Conservation (phyloP, 2,329 filamentous ascomycete genomes). For the Botrytis deweyae region DNA sequence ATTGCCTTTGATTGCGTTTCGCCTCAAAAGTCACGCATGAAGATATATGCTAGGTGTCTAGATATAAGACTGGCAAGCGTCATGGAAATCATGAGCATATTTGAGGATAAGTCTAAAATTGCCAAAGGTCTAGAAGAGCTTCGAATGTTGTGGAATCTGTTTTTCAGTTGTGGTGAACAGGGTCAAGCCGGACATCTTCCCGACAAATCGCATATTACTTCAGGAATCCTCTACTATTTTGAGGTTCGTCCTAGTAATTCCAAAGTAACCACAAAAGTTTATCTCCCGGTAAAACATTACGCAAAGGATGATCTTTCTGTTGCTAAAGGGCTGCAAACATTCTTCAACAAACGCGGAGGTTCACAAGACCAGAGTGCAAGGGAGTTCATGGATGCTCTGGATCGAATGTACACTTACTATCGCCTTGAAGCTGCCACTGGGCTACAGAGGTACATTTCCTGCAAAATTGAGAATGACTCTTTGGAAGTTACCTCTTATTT, state of each 20-base stretch:
- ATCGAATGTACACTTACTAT: neutral
- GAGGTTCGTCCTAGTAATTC: neutral
- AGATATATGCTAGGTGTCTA: neutral
- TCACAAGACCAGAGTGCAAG: neutral
- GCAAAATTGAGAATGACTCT: conserved; percentile 7
- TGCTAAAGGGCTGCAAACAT: neutral
- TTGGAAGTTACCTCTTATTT: neutral
- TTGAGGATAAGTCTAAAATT: neutral
- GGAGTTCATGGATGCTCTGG: neutral
- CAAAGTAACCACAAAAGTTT: neutral
- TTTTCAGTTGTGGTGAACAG: neutral
- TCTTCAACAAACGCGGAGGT: neutral
- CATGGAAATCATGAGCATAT: neutral
- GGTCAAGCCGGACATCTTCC: neutral
- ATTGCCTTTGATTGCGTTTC: neutral
- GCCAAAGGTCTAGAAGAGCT: neutral
- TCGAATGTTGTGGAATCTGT: neutral
- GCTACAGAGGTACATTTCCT: conserved; percentile 1
- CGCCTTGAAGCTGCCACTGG: neutral
- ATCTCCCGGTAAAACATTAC: conserved; percentile 7
- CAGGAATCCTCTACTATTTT: conserved; percentile 6
- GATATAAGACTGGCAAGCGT: neutral
- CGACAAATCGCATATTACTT: neutral
- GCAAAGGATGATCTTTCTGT: neutral
- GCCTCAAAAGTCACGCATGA: neutral